Percentiles rank a stretch among this genome's conserved stretches.
These are phyloP conservation scores for Aristolochia californica DNA, from an alignment of 164 flowering plant species.

Conservation along the genomic window DNA sequence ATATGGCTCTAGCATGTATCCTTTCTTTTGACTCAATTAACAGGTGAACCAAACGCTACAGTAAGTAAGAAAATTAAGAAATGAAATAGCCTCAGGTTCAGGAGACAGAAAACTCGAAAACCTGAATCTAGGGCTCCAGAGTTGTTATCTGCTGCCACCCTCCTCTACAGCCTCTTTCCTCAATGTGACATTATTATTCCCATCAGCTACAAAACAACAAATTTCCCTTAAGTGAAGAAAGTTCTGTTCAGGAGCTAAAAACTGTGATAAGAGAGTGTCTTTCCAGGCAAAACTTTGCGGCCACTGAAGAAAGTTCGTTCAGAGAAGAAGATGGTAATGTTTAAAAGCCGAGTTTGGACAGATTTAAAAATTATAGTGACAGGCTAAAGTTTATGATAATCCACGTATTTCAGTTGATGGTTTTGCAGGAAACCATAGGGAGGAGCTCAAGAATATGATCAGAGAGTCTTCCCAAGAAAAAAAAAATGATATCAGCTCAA, in stretches of 20 bases:
- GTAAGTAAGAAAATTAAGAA: no score
- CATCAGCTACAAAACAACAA: no score
- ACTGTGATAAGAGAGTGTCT: slow-evolving; percentile 31
- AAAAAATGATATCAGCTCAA: slow-evolving; percentile 32
- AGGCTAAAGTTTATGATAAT: slow-evolving; percentile 15
- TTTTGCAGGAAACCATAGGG: slow-evolving; percentile 21
- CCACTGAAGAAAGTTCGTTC: slow-evolving; percentile 1
- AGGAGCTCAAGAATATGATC: slow-evolving; percentile 34
- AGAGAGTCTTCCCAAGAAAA: slow-evolving; percentile 34
- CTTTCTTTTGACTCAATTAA: no score
- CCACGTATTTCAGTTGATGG: slow-evolving; percentile 29
- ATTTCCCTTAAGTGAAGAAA: no score
- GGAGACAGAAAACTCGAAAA: no score
- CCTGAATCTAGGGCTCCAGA: no score
- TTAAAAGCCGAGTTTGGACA: slow-evolving; percentile 15
- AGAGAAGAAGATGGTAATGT: slow-evolving; percentile 12
- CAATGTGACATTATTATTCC: no score
- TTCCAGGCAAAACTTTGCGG: neutral
- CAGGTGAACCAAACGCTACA: no score
- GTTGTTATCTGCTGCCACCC: no score
- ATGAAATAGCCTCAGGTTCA: no score
- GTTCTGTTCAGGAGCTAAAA: slow-evolving; percentile 43
- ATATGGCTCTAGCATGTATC: no score
- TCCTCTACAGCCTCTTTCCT: no score
- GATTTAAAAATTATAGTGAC: slow-evolving; percentile 12